phyloP scores from a whole-genome alignment of 108 stramenopile species.

The Cyclotella distinguenda region DNA sequence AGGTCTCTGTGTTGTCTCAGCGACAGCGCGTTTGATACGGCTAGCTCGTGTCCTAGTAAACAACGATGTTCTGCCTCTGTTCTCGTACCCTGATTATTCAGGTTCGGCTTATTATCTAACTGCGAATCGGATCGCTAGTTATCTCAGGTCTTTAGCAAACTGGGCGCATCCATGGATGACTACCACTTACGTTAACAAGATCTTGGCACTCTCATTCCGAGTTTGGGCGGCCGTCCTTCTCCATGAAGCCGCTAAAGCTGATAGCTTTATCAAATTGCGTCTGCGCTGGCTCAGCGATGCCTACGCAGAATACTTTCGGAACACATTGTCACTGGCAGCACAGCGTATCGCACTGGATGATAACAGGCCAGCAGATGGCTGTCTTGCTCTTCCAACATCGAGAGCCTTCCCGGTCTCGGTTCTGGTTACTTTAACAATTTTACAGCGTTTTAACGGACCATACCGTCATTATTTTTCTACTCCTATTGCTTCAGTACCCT shows the following conservation, averaged over 20 bases:
- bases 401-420: too few species aligned
- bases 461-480: too few species aligned
- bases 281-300: conserved; percentile 14
- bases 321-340: too few species aligned
- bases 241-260: neutral
- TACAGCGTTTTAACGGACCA: too few species aligned
- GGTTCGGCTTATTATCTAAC: conserved; percentile 1
- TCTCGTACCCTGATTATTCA: neutral
- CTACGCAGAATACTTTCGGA: neutral
- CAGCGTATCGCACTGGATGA: too few species aligned
- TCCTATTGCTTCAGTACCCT: too few species aligned
- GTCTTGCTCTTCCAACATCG: too few species aligned
- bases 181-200: neutral
- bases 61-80: neutral
- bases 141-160: neutral
- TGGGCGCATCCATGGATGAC: neutral
- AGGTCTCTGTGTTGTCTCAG: conserved; percentile 1
- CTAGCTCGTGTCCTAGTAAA: neutral
- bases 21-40: neutral
- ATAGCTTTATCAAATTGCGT: neutral
- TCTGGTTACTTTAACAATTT: too few species aligned
- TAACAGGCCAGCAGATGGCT: too few species aligned
- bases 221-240: conserved; percentile 18
- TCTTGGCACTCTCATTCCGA: conserved; percentile 3
- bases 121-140: neutral